Evolutionary conservation across 176 grass and related monocot genomes (phyloP), one percentile per base, ranked within the genome.

Genomic region (Oryza brachyantha): DNA sequence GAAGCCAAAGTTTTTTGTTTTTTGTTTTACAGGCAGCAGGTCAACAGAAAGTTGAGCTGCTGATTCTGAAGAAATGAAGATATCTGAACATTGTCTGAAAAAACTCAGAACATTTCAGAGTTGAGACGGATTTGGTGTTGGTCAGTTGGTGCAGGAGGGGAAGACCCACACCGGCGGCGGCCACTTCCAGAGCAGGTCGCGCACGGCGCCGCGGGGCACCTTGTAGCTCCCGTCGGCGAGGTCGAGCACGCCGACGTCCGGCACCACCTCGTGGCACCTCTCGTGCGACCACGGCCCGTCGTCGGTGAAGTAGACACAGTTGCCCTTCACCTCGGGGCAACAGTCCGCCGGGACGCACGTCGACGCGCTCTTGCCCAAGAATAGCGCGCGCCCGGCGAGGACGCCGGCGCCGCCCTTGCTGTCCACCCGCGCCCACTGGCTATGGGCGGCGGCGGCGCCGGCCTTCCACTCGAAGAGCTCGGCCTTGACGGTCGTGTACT

Each of bases 271-370:
- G 65, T 37, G 86, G 83, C 90, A 89, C 83, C 84, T 71, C 14
- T 92, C 79, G 29, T 80, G 58, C 75, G 83, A 86, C 80, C 86
- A 89, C 27, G 79, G 77, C 32, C 65, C 76, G 52, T 93, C 87
- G 62, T 87, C 91, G 12, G 91, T 89, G 63, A 93, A 86, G 68
- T 93, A 93, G 43, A 93, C 39, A 68, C 84, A 84, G 71, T 62
- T 70, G 5, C 54, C 84, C 69, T 7, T 70, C 66, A 79, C 29
- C 36, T 64, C 80, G 0, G 52, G 68, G 62, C 12, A 74, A 8
- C 50, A 73, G 13, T 32, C 68, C 60, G 16, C 70, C 2, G 48
- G 31, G 10, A 89, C 72, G 34, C 84, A 86, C 14, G 84, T 10
- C 40, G 90, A 89, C 60, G 68, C 40, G 84, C 29, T 93, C 80